A percentile compares a stretch with the other conserved stretches of the same genome.
Evolutionary conservation across 345 rosid genomes (phyloP).

Genomic region (Toxicodendron radicans): DNA sequence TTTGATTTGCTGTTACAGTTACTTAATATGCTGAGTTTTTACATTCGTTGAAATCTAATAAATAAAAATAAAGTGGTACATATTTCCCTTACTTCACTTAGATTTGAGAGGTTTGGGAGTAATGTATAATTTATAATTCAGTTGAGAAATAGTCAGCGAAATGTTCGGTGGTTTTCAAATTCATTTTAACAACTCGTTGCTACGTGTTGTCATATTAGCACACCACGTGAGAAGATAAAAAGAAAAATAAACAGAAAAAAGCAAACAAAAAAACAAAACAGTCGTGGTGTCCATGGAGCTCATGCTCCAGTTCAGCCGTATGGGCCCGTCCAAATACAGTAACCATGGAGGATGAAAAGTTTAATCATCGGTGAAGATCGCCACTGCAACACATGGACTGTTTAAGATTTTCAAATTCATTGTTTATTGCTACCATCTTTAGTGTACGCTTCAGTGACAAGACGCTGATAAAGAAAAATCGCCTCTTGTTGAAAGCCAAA

Average conservation of each 20-base stretch:
- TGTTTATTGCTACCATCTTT: slow-evolving; percentile 15
- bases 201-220: neutral
- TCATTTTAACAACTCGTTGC: neutral
- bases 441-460: slow-evolving; percentile 17
- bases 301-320: too few species aligned
- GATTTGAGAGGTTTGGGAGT: too few species aligned
- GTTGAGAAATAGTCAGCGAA: neutral
- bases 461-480: slow-evolving; percentile 19
- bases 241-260: too few species aligned
- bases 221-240: neutral
- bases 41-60: too few species aligned
- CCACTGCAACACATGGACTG: slow-evolving; percentile 25
- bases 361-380: neutral
- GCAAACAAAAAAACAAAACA: neutral
- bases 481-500: slow-evolving; percentile 38
- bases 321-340: neutral
- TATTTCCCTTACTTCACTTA: too few species aligned
- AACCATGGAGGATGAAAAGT: neutral
- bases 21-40: too few species aligned
- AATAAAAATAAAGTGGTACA: too few species aligned
- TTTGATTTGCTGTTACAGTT: too few species aligned
- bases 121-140: too few species aligned
- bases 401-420: slow-evolving; percentile 18
- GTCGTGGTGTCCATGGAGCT: neutral
- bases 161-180: neutral